These are phyloP conservation scores for Penicillium ochrochloron DNA, from an alignment of 495 filamentous ascomycete species.

Conservation along the genomic window DNA sequence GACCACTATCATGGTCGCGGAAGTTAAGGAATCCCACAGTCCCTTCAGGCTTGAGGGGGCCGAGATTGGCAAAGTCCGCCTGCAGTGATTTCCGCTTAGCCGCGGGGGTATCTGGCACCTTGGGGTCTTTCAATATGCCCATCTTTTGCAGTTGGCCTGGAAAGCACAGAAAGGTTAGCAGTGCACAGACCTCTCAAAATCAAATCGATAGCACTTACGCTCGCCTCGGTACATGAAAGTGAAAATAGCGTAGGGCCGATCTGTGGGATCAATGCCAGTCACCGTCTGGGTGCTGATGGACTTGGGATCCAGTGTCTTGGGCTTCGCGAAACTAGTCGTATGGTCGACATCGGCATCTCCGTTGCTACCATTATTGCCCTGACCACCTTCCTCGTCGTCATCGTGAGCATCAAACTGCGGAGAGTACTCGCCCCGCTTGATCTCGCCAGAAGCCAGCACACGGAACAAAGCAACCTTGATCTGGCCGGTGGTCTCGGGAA, in stretches of 20 bases:
- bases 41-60: slow-evolving; percentile 78
- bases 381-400: slow-evolving; percentile 73
- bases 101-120: slow-evolving; percentile 59
- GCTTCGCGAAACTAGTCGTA: slow-evolving; percentile 98
- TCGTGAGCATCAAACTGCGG: slow-evolving; percentile 98
- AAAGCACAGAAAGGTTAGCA: slow-evolving; percentile 31
- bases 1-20: slow-evolving; percentile 67
- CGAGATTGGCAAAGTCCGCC: slow-evolving; percentile 82
- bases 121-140: slow-evolving; percentile 73
- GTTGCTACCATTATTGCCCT: slow-evolving; percentile 44
- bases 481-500: slow-evolving; percentile 92
- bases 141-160: slow-evolving; percentile 92
- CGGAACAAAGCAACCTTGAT: slow-evolving; percentile 98
- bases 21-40: slow-evolving; percentile 91
- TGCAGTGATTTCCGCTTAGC: slow-evolving; percentile 77
- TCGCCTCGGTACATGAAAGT: slow-evolving; percentile 98
- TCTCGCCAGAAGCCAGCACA: slow-evolving; percentile 93
- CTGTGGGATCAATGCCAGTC: slow-evolving; percentile 94
- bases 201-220: slow-evolving; percentile 62
- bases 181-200: slow-evolving; percentile 14
- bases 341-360: slow-evolving; percentile 82
- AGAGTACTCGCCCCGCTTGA: slow-evolving; percentile 96
- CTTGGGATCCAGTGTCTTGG: slow-evolving; percentile 95
- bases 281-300: slow-evolving; percentile 98
- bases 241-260: slow-evolving; percentile 94